Conservation (phyloP, 352 stramenopile genomes). For the Elongisporangium undulatum region DNA sequence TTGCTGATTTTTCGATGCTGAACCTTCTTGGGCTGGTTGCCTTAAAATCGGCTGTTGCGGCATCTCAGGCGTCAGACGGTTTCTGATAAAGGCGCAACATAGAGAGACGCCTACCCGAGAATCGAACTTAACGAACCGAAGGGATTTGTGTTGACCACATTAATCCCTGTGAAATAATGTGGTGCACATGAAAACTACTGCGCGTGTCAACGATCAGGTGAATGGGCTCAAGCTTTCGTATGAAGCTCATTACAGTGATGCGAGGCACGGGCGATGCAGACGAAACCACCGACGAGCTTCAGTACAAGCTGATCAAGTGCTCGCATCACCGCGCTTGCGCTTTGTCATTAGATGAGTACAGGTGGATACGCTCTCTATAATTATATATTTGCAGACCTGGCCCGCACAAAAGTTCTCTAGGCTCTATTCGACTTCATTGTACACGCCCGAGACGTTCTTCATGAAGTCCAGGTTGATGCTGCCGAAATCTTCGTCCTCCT, state of each 20-base stretch:
- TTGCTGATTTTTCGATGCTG: background rate
- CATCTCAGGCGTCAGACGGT: background rate
- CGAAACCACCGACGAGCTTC: too few species aligned
- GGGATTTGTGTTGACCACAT: background rate
- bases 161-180: too few species aligned
- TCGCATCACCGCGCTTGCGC: too few species aligned
- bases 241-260: too few species aligned
- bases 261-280: too few species aligned
- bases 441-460: conserved; percentile 21
- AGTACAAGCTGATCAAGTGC: too few species aligned
- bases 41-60: background rate
- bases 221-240: too few species aligned
- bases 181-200: too few species aligned
- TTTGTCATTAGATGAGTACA: background rate
- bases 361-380: background rate
- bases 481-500: conserved; percentile 46
- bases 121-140: background rate
- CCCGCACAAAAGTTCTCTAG: background rate
- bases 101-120: background rate
- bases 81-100: background rate
- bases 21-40: background rate
- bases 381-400: background rate
- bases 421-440: background rate
- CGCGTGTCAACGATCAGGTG: too few species aligned
- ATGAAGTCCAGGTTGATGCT: conserved; percentile 85